These are phyloP conservation scores for Candida maris DNA, from an alignment of 805 yeast species.

Conservation along the genomic window DNA sequence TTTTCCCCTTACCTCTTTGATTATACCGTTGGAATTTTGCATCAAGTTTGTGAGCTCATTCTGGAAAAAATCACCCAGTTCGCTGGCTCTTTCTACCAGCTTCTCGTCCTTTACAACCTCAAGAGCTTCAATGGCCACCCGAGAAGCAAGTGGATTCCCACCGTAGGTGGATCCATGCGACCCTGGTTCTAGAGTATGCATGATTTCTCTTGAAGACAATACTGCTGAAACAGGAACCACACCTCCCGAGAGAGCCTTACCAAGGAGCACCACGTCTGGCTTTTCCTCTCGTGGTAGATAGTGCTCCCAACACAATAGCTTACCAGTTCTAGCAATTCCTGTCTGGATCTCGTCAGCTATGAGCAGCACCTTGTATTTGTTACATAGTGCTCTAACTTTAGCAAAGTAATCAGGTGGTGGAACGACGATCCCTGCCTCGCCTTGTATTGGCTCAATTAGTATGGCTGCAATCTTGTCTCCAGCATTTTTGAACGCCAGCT, in stretches of 20 bases:
- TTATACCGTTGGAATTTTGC: slow-evolving; percentile 48
- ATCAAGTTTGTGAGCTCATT: slow-evolving; percentile 52
- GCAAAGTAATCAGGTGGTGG: slow-evolving; percentile 81
- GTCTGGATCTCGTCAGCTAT: slow-evolving; percentile 98
- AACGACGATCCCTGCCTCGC: slow-evolving; percentile 97
- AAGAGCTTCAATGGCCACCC: slow-evolving; percentile 90
- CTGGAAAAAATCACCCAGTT: slow-evolving; percentile 68
- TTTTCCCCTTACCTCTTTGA: slow-evolving; percentile 69
- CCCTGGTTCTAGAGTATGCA: slow-evolving; percentile 89
- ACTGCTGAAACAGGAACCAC: slow-evolving; percentile 90
- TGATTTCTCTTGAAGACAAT: slow-evolving; percentile 81
- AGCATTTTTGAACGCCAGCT: slow-evolving; percentile 71
- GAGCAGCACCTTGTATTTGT: slow-evolving; percentile 77
- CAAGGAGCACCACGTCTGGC: slow-evolving; percentile 87
- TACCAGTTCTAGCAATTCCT: slow-evolving; percentile 96
- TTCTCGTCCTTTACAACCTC: slow-evolving; percentile 86
- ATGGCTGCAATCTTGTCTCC: slow-evolving; percentile 91
- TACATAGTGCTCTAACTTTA: slow-evolving; percentile 69
- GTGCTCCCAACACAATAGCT: slow-evolving; percentile 88
- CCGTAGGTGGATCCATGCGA: slow-evolving; percentile 98
- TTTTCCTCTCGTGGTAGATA: slow-evolving; percentile 55
- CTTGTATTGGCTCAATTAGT: slow-evolving; percentile 92
- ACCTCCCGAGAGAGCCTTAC: slow-evolving; percentile 96
- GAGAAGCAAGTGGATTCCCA: slow-evolving; percentile 93
- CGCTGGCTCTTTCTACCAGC: slow-evolving; percentile 71